Base-by-base conservation (phyloP, 1,284 basidiomycete genomes). In the Irpex sp. region DNA sequence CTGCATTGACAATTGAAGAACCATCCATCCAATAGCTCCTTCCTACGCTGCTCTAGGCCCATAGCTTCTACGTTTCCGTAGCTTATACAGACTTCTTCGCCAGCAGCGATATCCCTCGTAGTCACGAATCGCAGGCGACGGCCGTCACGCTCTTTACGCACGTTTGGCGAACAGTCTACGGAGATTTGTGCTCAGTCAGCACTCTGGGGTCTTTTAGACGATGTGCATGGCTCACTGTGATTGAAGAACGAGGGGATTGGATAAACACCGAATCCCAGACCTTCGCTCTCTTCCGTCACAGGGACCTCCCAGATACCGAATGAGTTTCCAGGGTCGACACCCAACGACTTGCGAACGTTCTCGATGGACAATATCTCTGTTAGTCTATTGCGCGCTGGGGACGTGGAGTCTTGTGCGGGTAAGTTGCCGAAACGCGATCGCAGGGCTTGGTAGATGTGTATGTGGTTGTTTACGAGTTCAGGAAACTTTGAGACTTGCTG, bases 181-280 rank as follows among this genome's bases (percentile, higher is more conserved):
- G 26, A 47, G 17, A 34, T 31, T 37, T 34, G 17, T 13, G 49
- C 19, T 21, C 38, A 51, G 51, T 58, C 34, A 56, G 19, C 48
- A 65, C 17, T 9, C 40, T 51, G 56, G 36, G 64, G 44, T 49
- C 44, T 17, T 64, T 59, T 64, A 31, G 59, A 77, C 59, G 37
- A 44, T 44, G n/a, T 9, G 52, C 37, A 36, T 4, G 47, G 71
- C 74, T 68, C 56, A 87, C 87, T 79, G 69, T 89, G 87, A 68
- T 89, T 89, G 70, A 89, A 89, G 72, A 84, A 87, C 9, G 86
- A 86, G 0, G 81, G 85, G 60, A 79, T 79, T 5, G 81, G 73
- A 73, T 86, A 88, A 65, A 87, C 77, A 3, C 80, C 85, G 79
- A 85, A 89, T 34, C 87, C 87, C 44, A 88, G 72, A 80, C 87